These are phyloP conservation scores for Fusarium nematophilum DNA, from an alignment of 2,329 filamentous ascomycete species.

Conservation along the genomic window DNA sequence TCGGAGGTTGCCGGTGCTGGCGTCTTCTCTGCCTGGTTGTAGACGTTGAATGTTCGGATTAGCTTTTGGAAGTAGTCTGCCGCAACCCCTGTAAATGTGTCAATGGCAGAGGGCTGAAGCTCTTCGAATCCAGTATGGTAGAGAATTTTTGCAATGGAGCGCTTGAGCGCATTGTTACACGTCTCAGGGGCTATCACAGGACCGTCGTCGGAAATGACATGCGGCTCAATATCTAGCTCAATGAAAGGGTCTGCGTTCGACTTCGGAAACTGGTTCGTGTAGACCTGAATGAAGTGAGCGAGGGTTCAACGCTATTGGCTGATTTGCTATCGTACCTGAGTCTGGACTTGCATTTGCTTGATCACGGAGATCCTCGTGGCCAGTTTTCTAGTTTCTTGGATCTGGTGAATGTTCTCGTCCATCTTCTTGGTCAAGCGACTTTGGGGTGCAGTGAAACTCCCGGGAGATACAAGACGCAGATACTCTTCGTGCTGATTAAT, in stretches of 20 bases:
- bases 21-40: constrained; percentile 84
- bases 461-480: constrained; percentile 79
- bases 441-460: constrained; percentile 79
- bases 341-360: constrained; percentile 99
- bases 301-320: neutral
- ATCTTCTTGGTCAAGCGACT: constrained; percentile 82
- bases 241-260: constrained; percentile 91
- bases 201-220: constrained; percentile 89
- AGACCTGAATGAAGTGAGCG: constrained; percentile 69
- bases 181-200: constrained; percentile 87
- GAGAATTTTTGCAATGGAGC: constrained; percentile 93
- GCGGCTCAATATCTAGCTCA: constrained; percentile 87
- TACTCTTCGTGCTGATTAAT: constrained; percentile 90
- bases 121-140: constrained; percentile 98
- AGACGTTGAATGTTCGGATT: constrained; percentile 81
- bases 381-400: constrained; percentile 96
- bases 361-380: constrained; percentile 97
- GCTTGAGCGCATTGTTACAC: constrained; percentile 85
- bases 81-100: constrained; percentile 89
- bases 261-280: constrained; percentile 98
- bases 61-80: constrained; percentile 91
- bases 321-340: constrained; percentile 73
- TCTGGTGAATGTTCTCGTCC: constrained; percentile 90
- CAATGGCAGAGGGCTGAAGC: constrained; percentile 92
- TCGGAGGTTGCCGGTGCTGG: constrained; percentile 58